phyloP scores from a whole-genome alignment of 345 rosid species.

The Sisymbrium altissimum region DNA sequence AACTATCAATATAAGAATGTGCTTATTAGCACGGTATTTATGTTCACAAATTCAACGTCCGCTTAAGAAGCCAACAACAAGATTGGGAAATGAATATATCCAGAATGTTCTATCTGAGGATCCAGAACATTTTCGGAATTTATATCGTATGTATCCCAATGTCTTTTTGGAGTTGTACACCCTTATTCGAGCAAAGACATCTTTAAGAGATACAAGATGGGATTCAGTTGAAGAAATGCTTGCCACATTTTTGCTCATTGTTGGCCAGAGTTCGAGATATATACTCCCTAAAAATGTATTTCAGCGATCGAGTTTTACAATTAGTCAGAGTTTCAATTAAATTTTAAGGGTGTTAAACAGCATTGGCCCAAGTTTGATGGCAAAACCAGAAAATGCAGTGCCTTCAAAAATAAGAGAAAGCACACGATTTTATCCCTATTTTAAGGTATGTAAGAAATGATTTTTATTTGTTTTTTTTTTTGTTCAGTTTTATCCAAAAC shows the following conservation, averaged over 20 bases:
- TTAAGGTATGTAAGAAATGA: too few species aligned
- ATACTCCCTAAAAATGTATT: background rate
- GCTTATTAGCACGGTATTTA: background rate
- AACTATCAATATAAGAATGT: background rate
- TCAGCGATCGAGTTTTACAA: background rate
- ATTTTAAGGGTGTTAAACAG: background rate
- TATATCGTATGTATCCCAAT: background rate
- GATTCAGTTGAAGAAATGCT: background rate
- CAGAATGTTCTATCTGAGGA: background rate
- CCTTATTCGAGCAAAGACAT: too few species aligned
- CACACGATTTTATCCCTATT: too few species aligned
- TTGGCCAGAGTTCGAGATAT: background rate
- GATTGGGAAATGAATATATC: background rate
- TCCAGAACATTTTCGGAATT: background rate
- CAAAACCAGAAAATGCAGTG: too few species aligned
- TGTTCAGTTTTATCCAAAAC: background rate
- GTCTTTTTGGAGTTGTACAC: background rate
- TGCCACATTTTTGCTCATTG: background rate
- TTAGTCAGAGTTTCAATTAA: background rate
- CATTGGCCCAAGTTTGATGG: background rate
- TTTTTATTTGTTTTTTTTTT: too few species aligned
- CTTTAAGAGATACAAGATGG: background rate
- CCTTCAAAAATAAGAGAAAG: too few species aligned
- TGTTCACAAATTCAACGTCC: background rate
- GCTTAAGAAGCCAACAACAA: background rate